phyloP scores from a whole-genome alignment of 345 rosid species.

The Jatropha curcas region DNA sequence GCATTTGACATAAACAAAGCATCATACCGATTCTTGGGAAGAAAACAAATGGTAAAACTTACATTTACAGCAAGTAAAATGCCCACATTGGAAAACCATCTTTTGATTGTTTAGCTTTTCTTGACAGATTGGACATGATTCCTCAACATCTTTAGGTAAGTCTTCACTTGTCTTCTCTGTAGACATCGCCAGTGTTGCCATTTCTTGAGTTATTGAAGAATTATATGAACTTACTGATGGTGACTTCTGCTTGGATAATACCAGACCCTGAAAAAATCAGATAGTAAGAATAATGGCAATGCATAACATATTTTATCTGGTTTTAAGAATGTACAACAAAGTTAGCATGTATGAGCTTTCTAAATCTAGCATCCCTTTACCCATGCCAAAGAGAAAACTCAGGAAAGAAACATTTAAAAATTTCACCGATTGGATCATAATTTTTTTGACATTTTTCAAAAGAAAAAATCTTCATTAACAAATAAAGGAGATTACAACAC shows the following conservation, averaged over 20 bases:
- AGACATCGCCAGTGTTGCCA: constrained; percentile 25
- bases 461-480: no score
- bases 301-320: neutral
- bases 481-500: no score
- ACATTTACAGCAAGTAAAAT: constrained; percentile 92
- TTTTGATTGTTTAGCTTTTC: constrained; percentile 70
- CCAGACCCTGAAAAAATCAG: constrained; percentile 63
- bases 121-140: constrained; percentile 91
- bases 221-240: constrained; percentile 40
- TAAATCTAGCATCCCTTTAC: neutral
- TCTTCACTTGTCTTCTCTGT: constrained; percentile 40
- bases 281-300: neutral
- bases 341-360: no score
- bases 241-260: constrained; percentile 55
- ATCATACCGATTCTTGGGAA: no score
- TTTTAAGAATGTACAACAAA: neutral
- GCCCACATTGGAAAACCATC: constrained; percentile 98
- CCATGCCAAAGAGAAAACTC: neutral
- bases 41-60: constrained; percentile 29
- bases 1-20: neutral
- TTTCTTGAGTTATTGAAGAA: constrained; percentile 45
- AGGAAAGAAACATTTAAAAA: no score
- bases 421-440: no score
- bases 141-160: constrained; percentile 48
- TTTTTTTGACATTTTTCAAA: no score